Evolutionary conservation across 2,329 filamentous ascomycete genomes (phyloP), one percentile per base, ranked within the genome.

Genomic region (Thielaviopsis musarum): DNA sequence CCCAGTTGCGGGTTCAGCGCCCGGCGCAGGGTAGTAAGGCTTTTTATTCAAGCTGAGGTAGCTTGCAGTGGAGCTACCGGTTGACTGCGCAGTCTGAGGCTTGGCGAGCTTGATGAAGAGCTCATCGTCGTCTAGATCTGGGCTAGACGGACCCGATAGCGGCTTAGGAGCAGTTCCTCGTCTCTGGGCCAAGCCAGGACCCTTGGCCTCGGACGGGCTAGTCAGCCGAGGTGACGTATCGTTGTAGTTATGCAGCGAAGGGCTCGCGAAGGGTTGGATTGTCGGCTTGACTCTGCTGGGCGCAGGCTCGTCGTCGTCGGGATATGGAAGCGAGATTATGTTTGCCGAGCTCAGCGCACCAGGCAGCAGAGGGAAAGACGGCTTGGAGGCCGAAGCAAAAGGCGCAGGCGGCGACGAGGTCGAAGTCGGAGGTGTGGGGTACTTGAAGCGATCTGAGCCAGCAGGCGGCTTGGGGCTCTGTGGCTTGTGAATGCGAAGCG

Each of bases 401-500:
- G 71, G 66, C 56, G 72, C 67, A 2, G 72, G 70, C n/a, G 70
- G 69, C n/a, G 67, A 60, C 12, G 69, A 68, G 30, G 67, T 66
- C 2, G 71, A 70, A 41, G 70, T 67, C 24, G 72, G 68, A 54
- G 76, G 75, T 30, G 74, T 72, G 59, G 77, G 78, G 66, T 79
- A 81, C 66, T 73, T 75, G 69, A 75, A 77, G 63, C 73, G 71
- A 59, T 75, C 74, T 59, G 68, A 67, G 70, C 68, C 56, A 48
- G 56, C 56, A 41, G 57, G 17, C 59, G 81, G 81, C 57, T 77
- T 77, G 34, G 84, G 80, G 61, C 83, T 86, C 66, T 83, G 80
- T 60, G 84, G 82, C 71, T 94, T 94, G 74, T 84, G 85, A 69
- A 95, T 94, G 67, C 88, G 82, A 71, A 95, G 72, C 62, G 90